Percentiles rank a stretch among this genome's conserved stretches.
These are phyloP conservation scores for Hibiscus trionum DNA, from an alignment of 345 rosid genomes.

Conservation along the genomic window DNA sequence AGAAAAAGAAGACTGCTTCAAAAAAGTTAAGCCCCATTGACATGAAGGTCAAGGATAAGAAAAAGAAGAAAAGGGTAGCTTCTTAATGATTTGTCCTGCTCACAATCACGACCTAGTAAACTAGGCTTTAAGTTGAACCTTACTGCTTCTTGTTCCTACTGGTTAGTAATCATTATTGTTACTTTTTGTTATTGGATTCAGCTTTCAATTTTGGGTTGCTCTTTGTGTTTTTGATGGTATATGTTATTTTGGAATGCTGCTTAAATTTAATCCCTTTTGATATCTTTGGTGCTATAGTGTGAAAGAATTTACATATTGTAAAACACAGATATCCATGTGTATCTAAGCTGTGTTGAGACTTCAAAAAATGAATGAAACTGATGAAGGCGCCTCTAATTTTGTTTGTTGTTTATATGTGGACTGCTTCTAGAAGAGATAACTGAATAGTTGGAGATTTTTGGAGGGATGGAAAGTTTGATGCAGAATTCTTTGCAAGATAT, in stretches of 20 bases:
- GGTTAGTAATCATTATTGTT: neutral
- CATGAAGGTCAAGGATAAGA: slow-evolving; percentile 15
- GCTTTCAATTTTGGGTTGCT: slow-evolving; percentile 1
- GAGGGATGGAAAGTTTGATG: neutral
- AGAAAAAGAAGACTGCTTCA: slow-evolving; percentile 1
- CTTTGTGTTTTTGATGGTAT: neutral
- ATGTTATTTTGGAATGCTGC: neutral
- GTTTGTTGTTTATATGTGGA: neutral
- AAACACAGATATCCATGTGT: neutral
- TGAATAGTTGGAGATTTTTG: neutral
- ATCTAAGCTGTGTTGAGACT: neutral
- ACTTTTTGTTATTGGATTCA: neutral
- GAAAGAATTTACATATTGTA: neutral
- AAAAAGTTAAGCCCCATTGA: slow-evolving; percentile 10
- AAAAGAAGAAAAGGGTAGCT: slow-evolving; percentile 13
- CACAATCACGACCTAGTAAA: neutral
- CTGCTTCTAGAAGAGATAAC: neutral
- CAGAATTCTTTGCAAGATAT: neutral
- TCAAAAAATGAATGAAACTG: neutral
- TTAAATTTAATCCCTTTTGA: neutral
- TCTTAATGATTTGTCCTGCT: slow-evolving; percentile 3
- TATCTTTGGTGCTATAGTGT: neutral
- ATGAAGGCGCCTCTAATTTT: neutral
- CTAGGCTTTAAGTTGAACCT: neutral
- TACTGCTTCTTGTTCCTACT: neutral